Percentiles rank a stretch among this genome's conserved stretches.
Conservation (phyloP, 768 basidiomycete species). For the Leccinellum albellum region DNA sequence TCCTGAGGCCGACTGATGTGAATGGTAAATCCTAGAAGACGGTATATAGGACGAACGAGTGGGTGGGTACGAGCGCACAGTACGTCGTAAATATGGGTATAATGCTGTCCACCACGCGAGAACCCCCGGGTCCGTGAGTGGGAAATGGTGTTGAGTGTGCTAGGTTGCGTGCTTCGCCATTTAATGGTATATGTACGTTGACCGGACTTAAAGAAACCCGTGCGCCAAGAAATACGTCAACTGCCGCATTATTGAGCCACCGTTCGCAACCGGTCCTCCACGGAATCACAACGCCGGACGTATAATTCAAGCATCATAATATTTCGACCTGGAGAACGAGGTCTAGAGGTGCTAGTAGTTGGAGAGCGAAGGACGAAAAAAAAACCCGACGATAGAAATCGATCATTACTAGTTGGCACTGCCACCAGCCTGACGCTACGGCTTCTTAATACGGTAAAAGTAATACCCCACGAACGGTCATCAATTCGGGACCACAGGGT, state of each 20-base stretch:
- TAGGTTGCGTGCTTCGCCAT: not conserved
- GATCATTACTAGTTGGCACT: too few species aligned
- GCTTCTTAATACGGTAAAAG: too few species aligned
- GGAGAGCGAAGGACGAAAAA: not conserved
- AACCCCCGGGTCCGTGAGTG: not conserved
- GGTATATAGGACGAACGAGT: conserved; percentile 2
- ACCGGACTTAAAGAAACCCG: not conserved
- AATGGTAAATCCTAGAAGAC: not conserved
- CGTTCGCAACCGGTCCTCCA: too few species aligned
- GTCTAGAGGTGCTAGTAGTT: not conserved
- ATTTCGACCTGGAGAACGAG: not conserved
- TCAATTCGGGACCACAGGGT: too few species aligned
- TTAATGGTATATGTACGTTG: not conserved
- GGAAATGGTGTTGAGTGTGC: not conserved
- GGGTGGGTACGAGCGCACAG: conserved; percentile 1
- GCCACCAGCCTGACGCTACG: too few species aligned
- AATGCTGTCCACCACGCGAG: conserved; percentile 1
- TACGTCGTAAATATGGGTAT: not conserved
- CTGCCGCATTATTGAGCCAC: not conserved
- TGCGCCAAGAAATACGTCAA: conserved; percentile 14
- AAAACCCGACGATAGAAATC: too few species aligned
- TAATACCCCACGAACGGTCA: too few species aligned
- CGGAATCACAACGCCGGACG: not conserved
- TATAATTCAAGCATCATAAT: too few species aligned
- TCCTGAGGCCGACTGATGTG: conserved; percentile 4